phyloP scores from a whole-genome alignment of 768 basidiomycete species.

The Boletus vermiculosoides region DNA sequence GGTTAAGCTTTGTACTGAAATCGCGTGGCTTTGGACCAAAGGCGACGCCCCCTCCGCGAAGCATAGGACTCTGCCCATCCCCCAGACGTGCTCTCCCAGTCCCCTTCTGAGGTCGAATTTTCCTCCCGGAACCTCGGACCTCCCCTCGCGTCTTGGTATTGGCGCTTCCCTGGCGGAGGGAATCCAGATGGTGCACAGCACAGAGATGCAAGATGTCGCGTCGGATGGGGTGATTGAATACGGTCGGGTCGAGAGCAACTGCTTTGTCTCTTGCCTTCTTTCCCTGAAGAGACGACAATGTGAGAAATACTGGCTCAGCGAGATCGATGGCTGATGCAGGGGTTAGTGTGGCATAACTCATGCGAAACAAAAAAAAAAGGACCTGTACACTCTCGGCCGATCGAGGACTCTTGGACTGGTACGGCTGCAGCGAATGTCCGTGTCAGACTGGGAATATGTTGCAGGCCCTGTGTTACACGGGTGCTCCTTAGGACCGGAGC shows the following conservation, averaged over 20 bases:
- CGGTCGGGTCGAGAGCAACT: slow-evolving; percentile 69
- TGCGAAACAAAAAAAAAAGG: slow-evolving; percentile 5
- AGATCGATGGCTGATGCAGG: slow-evolving; percentile 37
- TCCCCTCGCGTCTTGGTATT: slow-evolving; percentile 90
- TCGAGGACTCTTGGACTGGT: not conserved
- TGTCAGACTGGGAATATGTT: not conserved
- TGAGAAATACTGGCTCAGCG: slow-evolving; percentile 52
- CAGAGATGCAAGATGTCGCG: slow-evolving; percentile 92
- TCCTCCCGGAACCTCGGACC: slow-evolving; percentile 84
- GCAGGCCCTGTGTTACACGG: not conserved
- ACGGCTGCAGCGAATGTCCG: slow-evolving; percentile 14
- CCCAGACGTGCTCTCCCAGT: slow-evolving; percentile 87
- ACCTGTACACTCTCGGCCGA: slow-evolving; percentile 16
- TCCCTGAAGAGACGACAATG: slow-evolving; percentile 55
- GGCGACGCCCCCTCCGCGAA: slow-evolving; percentile 87
- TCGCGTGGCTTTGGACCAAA: slow-evolving; percentile 91
- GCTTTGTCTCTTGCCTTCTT: slow-evolving; percentile 45
- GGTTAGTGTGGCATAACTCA: slow-evolving; percentile 6
- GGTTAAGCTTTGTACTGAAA: slow-evolving; percentile 88
- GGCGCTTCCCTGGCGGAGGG: slow-evolving; percentile 88
- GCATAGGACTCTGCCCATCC: slow-evolving; percentile 82
- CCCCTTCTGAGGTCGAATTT: slow-evolving; percentile 91
- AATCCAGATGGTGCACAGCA: slow-evolving; percentile 83
- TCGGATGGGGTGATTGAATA: slow-evolving; percentile 87
- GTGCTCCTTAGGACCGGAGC: not conserved